Conservation (phyloP, 176 grass and related monocot species). For the Eragrostis nindensis region DNA sequence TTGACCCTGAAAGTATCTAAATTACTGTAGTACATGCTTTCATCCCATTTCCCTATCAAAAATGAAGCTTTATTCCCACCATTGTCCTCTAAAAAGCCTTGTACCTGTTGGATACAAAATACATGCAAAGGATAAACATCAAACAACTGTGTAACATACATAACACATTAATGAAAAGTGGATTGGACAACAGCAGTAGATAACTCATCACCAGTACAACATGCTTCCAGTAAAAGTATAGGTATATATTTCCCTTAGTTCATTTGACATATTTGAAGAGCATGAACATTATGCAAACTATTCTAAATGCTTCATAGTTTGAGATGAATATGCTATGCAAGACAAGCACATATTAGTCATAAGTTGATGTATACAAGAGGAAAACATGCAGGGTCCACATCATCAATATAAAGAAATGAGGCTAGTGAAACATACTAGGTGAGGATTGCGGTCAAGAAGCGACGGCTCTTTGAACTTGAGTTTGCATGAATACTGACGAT, state of each 20-base stretch:
- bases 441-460: slow-evolving; percentile 88
- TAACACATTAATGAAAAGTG: neutral
- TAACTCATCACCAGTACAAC: neutral
- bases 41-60: slow-evolving; percentile 91
- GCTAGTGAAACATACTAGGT: slow-evolving; percentile 58
- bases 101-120: slow-evolving; percentile 55
- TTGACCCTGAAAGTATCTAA: slow-evolving; percentile 64
- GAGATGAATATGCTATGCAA: neutral
- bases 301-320: slow-evolving; percentile 5
- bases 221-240: slow-evolving; percentile 10
- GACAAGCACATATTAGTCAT: slow-evolving; percentile 19
- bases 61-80: slow-evolving; percentile 62
- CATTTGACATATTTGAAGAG: slow-evolving; percentile 3
- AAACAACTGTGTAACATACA: slow-evolving; percentile 6
- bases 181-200: neutral
- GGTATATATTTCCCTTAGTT: neutral
- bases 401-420: slow-evolving; percentile 16
- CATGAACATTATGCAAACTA: slow-evolving; percentile 7
- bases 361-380: neutral
- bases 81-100: slow-evolving; percentile 81
- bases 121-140: slow-evolving; percentile 17
- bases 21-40: slow-evolving; percentile 61
- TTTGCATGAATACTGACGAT: slow-evolving; percentile 72
- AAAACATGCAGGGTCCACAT: slow-evolving; percentile 18
- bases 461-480: slow-evolving; percentile 98